Conservation (phyloP, 2,329 filamentous ascomycete species). For the Botrytis medusae region DNA sequence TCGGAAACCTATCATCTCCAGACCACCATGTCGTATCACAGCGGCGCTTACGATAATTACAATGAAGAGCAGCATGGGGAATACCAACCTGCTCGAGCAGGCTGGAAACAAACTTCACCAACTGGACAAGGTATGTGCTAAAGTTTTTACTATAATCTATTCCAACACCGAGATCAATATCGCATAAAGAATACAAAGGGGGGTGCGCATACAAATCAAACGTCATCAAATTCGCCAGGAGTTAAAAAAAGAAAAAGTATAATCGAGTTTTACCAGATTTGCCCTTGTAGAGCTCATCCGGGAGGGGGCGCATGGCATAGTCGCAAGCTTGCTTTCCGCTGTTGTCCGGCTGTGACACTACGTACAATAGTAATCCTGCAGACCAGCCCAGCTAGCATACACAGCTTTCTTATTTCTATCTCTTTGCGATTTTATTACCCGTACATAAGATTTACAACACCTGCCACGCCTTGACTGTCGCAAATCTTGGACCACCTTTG, state of each 20-base stretch:
- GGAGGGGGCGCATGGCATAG: slow-evolving; percentile 7
- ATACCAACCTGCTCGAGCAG: slow-evolving; percentile 20
- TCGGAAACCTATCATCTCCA: background rate
- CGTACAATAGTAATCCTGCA: slow-evolving; percentile 6
- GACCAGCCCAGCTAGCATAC: background rate
- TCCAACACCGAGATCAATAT: background rate
- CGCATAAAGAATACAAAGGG: background rate
- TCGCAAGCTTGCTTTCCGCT: background rate
- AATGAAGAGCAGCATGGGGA: background rate
- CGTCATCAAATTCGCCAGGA: background rate
- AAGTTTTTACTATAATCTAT: background rate
- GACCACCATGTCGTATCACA: slow-evolving; percentile 16
- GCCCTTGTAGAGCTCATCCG: background rate
- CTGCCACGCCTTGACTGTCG: background rate
- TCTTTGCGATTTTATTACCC: background rate
- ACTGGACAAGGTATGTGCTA: slow-evolving; percentile 8
- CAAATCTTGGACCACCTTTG: background rate
- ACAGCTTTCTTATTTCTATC: background rate
- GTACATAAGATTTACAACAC: background rate
- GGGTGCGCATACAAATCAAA: background rate
- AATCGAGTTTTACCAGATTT: background rate
- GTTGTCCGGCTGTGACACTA: background rate
- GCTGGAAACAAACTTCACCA: slow-evolving; percentile 9
- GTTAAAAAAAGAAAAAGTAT: background rate
- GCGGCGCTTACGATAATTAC: slow-evolving; percentile 7